These are phyloP conservation scores for Rheum nobile DNA, from an alignment of 148 eudicot genomes.

Conservation along the genomic window DNA sequence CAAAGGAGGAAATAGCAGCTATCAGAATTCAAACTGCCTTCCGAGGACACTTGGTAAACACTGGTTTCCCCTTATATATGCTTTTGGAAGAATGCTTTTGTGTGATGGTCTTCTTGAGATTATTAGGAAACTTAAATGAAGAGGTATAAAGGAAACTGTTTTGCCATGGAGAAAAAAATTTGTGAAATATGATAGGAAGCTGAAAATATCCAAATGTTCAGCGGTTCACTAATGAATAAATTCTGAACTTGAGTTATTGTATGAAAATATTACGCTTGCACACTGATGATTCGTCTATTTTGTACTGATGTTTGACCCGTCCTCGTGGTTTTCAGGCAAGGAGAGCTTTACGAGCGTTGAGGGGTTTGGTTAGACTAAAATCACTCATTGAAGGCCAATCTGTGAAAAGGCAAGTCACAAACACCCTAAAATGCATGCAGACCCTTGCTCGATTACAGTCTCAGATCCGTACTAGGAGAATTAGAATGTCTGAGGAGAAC, in stretches of 20 bases:
- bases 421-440: constrained; percentile 78
- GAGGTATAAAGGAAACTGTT: neutral
- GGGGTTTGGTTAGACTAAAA: constrained; percentile 81
- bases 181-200: neutral
- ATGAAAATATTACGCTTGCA: neutral
- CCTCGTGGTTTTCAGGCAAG: constrained; percentile 44
- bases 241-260: neutral
- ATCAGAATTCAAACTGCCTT: constrained; percentile 78
- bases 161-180: neutral
- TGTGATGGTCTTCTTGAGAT: neutral
- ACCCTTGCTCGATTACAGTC: constrained; percentile 76
- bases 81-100: neutral
- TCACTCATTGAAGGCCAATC: constrained; percentile 67
- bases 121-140: too few relatives aligned
- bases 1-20: constrained; percentile 68
- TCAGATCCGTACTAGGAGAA: constrained; percentile 66
- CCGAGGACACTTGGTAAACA: constrained; percentile 60
- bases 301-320: neutral
- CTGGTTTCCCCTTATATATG: neutral
- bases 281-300: neutral
- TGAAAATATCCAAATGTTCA: too few relatives aligned
- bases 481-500: constrained; percentile 68
- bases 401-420: constrained; percentile 73
- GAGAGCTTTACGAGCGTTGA: constrained; percentile 70
- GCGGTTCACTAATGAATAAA: neutral